These are phyloP conservation scores for Metarhizium sp. DNA, from an alignment of 2,329 filamentous ascomycete genomes.

Conservation along the genomic window DNA sequence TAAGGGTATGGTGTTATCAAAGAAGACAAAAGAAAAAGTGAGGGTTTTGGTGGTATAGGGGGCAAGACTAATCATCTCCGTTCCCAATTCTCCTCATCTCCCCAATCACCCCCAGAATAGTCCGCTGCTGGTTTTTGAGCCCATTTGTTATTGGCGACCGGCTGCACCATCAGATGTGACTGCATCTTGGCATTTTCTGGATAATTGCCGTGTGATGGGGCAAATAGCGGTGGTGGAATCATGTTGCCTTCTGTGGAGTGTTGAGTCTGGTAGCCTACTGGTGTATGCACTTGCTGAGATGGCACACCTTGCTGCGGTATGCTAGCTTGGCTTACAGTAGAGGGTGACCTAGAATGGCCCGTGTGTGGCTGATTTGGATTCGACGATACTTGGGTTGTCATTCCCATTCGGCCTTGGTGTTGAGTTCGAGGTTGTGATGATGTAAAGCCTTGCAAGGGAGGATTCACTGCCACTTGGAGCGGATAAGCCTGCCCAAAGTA, in stretches of 20 bases:
- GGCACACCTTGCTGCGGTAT: background rate
- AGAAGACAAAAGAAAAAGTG: background rate
- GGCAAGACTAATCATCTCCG: background rate
- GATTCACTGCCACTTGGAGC: background rate
- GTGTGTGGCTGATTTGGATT: background rate
- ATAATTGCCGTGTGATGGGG: background rate
- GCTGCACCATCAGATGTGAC: background rate
- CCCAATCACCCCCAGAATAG: slow-evolving; percentile 21
- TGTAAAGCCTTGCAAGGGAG: background rate
- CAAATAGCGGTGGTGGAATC: slow-evolving; percentile 6
- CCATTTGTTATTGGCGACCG: slow-evolving; percentile 11
- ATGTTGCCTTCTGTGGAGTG: background rate
- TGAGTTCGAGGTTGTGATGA: background rate
- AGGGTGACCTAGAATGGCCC: background rate
- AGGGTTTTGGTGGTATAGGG: too few relatives aligned
- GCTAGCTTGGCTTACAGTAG: background rate
- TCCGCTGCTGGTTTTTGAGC: slow-evolving; percentile 14
- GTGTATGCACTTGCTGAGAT: background rate
- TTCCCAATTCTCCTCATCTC: slow-evolving; percentile 9
- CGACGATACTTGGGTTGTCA: background rate
- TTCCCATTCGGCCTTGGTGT: background rate
- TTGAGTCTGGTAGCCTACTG: background rate
- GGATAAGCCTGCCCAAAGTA: slow-evolving; percentile 1
- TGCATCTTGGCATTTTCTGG: background rate
- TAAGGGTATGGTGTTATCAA: too few relatives aligned